Evolutionary conservation across 2,329 filamentous ascomycete genomes (phyloP).

Genomic region (Alternaria gansuensis): DNA sequence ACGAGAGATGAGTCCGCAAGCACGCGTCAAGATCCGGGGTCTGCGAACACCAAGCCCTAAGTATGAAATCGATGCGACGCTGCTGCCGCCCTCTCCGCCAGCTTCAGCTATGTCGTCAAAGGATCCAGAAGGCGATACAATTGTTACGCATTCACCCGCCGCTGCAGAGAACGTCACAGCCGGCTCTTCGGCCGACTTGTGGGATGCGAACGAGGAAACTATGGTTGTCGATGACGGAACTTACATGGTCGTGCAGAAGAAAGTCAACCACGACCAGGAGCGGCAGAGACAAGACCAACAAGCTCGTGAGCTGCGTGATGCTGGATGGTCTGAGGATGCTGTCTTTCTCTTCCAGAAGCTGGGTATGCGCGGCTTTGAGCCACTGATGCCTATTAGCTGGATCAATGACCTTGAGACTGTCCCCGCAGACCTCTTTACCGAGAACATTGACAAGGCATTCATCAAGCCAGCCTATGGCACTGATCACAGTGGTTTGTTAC

Average conservation of each 20-base stretch:
- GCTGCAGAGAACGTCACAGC: constrained; percentile 15
- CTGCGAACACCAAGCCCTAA: constrained; percentile 34
- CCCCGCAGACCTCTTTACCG: constrained; percentile 62
- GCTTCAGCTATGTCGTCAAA: constrained; percentile 31
- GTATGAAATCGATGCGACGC: constrained; percentile 35
- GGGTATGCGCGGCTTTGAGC: constrained; percentile 65
- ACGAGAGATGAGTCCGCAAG: constrained; percentile 49
- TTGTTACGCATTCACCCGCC: constrained; percentile 29
- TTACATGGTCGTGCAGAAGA: constrained; percentile 39
- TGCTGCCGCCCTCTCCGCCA: constrained; percentile 47
- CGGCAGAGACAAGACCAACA: constrained; percentile 38
- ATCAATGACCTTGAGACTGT: constrained; percentile 63
- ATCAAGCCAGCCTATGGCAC: constrained; percentile 56
- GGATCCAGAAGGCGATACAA: constrained; percentile 46
- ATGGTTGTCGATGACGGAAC: constrained; percentile 46
- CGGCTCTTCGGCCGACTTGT: constrained; percentile 32
- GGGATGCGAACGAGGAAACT: constrained; percentile 51
- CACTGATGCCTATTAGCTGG: constrained; percentile 63
- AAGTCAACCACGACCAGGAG: constrained; percentile 37
- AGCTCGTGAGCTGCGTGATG: constrained; percentile 49
- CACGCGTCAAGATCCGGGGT: constrained; percentile 36
- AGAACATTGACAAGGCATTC: constrained; percentile 54
- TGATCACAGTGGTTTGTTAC: constrained; percentile 57
- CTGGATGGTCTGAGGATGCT: constrained; percentile 62
- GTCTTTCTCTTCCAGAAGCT: constrained; percentile 63